A percentile compares a stretch with the other conserved stretches of the same genome.
These are phyloP conservation scores for Syncephalastrum monosporum DNA, from an alignment of 371 early-diverging fungal species.

Conservation along the genomic window DNA sequence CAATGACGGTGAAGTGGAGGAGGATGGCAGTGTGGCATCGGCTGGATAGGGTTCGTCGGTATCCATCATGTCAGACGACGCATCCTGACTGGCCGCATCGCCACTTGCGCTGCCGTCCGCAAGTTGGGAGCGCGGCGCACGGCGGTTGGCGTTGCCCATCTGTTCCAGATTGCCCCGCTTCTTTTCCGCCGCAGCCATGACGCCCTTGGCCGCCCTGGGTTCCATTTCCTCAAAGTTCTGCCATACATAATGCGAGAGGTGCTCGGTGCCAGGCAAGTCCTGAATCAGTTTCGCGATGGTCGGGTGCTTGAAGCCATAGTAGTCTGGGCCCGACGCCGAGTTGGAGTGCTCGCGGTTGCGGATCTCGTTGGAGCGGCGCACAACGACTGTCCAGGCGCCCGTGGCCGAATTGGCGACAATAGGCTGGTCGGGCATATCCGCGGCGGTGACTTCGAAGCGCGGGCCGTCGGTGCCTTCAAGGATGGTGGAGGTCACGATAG, in stretches of 20 bases:
- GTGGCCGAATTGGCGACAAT: slow-evolving; percentile 81
- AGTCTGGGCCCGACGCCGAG: slow-evolving; percentile 89
- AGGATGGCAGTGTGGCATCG: background rate
- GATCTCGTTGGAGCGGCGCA: slow-evolving; percentile 75
- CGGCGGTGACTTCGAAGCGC: slow-evolving; percentile 77
- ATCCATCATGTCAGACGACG: background rate
- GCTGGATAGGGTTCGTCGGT: background rate
- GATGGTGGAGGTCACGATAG: slow-evolving; percentile 74
- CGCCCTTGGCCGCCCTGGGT: slow-evolving; percentile 46
- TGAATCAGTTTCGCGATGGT: slow-evolving; percentile 90
- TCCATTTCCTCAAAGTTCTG: slow-evolving; percentile 67
- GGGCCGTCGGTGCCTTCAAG: slow-evolving; percentile 75
- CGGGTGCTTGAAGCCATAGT: slow-evolving; percentile 87
- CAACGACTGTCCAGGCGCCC: slow-evolving; percentile 88
- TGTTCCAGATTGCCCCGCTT: slow-evolving; percentile 45
- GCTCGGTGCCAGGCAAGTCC: slow-evolving; percentile 74
- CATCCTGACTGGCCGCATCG: slow-evolving; percentile 7
- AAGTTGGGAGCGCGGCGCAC: slow-evolving; percentile 15
- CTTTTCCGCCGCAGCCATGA: slow-evolving; percentile 50
- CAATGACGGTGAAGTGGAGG: background rate
- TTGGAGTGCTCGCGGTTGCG: slow-evolving; percentile 77
- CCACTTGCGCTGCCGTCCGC: slow-evolving; percentile 5
- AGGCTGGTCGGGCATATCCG: slow-evolving; percentile 62
- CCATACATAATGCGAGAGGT: slow-evolving; percentile 70
- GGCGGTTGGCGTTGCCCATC: slow-evolving; percentile 40